phyloP scores from a whole-genome alignment of 768 basidiomycete species.

The Pisolithus marmoratus region DNA sequence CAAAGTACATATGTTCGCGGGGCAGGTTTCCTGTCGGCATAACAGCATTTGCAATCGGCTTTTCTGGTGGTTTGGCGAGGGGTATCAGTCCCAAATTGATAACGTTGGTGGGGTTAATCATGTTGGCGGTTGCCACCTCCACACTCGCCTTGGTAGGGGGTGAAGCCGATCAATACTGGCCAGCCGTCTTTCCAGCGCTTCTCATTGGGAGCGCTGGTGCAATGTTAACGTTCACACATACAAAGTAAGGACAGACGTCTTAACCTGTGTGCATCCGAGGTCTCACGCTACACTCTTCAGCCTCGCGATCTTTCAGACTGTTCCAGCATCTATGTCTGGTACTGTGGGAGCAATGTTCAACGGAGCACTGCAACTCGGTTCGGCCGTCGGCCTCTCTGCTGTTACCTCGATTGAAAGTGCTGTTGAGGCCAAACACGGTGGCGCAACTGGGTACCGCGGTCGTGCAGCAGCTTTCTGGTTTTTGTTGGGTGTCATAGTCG shows the following conservation, averaged over 20 bases:
- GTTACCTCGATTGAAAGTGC: constrained; percentile 45
- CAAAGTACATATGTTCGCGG: not conserved
- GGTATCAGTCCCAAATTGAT: constrained; percentile 38
- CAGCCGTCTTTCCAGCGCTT: constrained; percentile 44
- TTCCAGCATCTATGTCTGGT: constrained; percentile 45
- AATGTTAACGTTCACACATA: constrained; percentile 40
- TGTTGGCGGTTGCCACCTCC: constrained; percentile 34
- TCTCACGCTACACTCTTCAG: constrained; percentile 18
- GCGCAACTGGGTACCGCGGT: constrained; percentile 30
- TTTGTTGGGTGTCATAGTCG: constrained; percentile 30
- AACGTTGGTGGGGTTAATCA: constrained; percentile 36
- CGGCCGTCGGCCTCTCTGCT: constrained; percentile 45
- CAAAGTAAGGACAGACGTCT: constrained; percentile 34
- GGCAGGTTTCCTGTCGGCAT: constrained; percentile 38
- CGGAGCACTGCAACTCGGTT: constrained; percentile 46
- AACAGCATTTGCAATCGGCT: constrained; percentile 30
- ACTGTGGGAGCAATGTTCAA: constrained; percentile 54
- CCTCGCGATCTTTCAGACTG: constrained; percentile 46
- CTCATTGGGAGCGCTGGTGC: constrained; percentile 41
- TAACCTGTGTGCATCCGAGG: not conserved
- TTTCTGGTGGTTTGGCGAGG: constrained; percentile 35
- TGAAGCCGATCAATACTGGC: constrained; percentile 39
- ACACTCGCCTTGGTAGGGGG: constrained; percentile 40
- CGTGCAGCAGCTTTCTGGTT: constrained; percentile 44
- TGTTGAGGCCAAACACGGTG: constrained; percentile 31